phyloP scores from a whole-genome alignment of 2,329 filamentous ascomycete species.

The Aureobasidium pullulans region DNA sequence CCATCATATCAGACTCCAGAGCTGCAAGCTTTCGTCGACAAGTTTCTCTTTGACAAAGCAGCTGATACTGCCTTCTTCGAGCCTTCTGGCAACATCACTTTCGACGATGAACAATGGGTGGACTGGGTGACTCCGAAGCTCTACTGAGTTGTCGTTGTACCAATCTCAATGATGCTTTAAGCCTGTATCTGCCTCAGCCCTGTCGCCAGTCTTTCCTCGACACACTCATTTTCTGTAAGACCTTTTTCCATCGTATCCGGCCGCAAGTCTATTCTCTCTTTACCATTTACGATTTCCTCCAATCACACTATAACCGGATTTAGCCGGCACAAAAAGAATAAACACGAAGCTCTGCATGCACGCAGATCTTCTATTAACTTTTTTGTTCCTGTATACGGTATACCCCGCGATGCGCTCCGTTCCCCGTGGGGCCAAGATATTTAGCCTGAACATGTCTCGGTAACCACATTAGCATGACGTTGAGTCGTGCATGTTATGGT shows the following conservation, averaged over 20 bases:
- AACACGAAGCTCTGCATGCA: neutral
- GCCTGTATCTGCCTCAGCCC: too few relatives aligned
- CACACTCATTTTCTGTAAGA: neutral
- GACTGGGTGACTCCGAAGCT: constrained; percentile 11
- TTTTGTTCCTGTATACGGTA: constrained; percentile 1
- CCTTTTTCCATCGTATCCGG: neutral
- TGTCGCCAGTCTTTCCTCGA: neutral
- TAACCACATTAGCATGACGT: neutral
- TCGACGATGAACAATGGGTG: constrained; percentile 22
- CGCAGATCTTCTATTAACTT: neutral
- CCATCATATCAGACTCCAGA: constrained; percentile 46
- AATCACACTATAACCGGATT: neutral
- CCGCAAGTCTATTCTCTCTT: neutral
- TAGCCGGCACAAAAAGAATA: neutral
- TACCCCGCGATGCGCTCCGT: neutral
- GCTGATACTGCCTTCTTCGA: constrained; percentile 24
- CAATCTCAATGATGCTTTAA: neutral
- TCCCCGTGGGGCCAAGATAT: neutral
- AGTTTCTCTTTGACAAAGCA: constrained; percentile 40
- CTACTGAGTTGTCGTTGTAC: neutral
- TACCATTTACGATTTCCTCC: neutral
- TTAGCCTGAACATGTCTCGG: constrained; percentile 1
- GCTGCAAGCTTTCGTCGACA: constrained; percentile 48
- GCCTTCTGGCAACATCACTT: constrained; percentile 26
- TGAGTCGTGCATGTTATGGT: neutral